Conservation (phyloP, 2,329 filamentous ascomycete genomes). For the Aspergillus sp. region DNA sequence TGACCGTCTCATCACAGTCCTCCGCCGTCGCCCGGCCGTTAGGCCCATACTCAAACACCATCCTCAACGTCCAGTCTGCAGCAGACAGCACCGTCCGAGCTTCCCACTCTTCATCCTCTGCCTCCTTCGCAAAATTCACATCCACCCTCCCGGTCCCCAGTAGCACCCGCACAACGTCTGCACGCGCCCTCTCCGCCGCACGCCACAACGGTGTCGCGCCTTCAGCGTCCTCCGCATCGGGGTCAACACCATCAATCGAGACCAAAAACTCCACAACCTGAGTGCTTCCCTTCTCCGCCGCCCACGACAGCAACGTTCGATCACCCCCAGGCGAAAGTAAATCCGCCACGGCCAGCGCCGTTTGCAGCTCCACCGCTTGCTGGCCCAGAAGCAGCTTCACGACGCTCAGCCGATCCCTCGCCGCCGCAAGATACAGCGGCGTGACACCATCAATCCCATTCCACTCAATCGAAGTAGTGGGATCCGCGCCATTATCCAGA, state of each 20-base stretch:
- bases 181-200: not conserved
- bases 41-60: not conserved
- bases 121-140: not conserved
- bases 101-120: not conserved
- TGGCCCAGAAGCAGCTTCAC: not conserved
- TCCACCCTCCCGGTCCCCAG: not conserved
- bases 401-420: not conserved
- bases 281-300: not conserved
- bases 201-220: not conserved
- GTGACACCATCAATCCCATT: not conserved
- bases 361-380: not conserved
- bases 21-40: not conserved
- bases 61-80: not conserved
- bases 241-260: not conserved
- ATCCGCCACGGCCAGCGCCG: not conserved
- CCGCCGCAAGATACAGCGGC: not conserved
- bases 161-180: not conserved
- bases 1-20: not conserved
- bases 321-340: not conserved
- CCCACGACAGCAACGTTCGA: not conserved
- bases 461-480: constrained; percentile 2
- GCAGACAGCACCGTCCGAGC: not conserved
- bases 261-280: not conserved
- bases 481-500: constrained; percentile 24
- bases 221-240: not conserved